phyloP scores from a whole-genome alignment of 1,284 basidiomycete species.

The Papiliotrema flavescens region DNA sequence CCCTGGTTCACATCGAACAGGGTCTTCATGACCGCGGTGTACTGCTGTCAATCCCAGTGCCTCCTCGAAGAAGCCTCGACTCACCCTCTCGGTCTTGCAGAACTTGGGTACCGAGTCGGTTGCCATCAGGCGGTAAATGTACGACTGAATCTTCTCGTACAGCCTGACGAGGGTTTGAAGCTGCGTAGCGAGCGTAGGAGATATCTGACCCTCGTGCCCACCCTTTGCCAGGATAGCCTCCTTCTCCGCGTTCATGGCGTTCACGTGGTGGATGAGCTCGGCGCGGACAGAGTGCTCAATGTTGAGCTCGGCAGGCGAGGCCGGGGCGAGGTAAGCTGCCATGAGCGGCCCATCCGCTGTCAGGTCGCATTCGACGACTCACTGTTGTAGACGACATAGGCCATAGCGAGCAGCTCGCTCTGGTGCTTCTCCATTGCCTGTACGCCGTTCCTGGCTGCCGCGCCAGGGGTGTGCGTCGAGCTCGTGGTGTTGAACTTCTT shows the following conservation, averaged over 20 bases:
- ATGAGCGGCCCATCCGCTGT: not conserved
- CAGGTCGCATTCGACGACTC: conserved; percentile 10
- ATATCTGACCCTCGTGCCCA: conserved; percentile 63
- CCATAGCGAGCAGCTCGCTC: conserved; percentile 88
- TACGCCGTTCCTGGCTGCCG: conserved; percentile 45
- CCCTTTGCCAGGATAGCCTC: conserved; percentile 65
- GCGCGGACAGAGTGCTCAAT: conserved; percentile 95
- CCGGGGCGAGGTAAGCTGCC: conserved; percentile 90
- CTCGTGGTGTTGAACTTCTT: conserved; percentile 92
- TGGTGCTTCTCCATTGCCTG: conserved; percentile 96
- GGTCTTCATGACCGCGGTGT: conserved; percentile 16
- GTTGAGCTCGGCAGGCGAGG: conserved; percentile 92
- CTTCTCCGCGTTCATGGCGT: conserved; percentile 73
- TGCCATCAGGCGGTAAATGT: conserved; percentile 96
- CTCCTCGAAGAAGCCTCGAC: conserved; percentile 3
- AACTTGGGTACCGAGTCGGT: conserved; percentile 91
- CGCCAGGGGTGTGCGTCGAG: conserved; percentile 64
- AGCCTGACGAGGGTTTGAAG: conserved; percentile 87
- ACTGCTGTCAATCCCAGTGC: conserved; percentile 2
- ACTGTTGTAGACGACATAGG: conserved; percentile 71
- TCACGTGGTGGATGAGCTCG: conserved; percentile 88
- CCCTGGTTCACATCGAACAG: conserved; percentile 32
- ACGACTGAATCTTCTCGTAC: conserved; percentile 93
- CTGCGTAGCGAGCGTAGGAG: conserved; percentile 76
- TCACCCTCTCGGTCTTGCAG: conserved; percentile 44